These are phyloP conservation scores for Aspergillus ellipticus DNA, from an alignment of 495 filamentous ascomycete species.

Conservation along the genomic window DNA sequence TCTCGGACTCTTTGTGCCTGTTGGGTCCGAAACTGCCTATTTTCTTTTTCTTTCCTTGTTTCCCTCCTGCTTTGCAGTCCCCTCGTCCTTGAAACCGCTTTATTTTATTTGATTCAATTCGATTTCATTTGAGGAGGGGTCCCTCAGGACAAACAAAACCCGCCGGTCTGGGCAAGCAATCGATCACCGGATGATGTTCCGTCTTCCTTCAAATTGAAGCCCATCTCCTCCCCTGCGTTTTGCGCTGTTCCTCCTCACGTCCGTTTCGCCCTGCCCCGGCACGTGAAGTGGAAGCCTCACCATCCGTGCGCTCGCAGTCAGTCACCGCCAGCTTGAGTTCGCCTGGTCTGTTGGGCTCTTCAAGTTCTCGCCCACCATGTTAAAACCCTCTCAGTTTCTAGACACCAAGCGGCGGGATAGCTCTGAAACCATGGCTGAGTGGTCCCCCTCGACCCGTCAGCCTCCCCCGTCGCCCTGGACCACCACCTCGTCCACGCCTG, in stretches of 20 bases:
- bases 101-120: no score
- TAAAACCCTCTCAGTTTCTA: slow-evolving; percentile 27
- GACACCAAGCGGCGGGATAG: slow-evolving; percentile 27
- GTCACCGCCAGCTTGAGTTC: background rate
- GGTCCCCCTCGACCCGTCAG: slow-evolving; percentile 15
- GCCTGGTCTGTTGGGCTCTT: no score
- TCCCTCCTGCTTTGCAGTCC: background rate
- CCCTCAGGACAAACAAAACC: background rate
- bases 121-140: no score
- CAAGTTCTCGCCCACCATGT: slow-evolving; percentile 13
- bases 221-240: slow-evolving; percentile 9
- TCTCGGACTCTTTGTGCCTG: background rate
- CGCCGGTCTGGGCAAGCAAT: background rate
- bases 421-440: slow-evolving; percentile 23
- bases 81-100: background rate
- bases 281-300: slow-evolving; percentile 18
- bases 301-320: background rate
- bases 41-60: background rate
- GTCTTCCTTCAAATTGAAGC: slow-evolving; percentile 1
- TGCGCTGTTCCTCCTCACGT: slow-evolving; percentile 7
- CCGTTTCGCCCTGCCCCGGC: slow-evolving; percentile 1
- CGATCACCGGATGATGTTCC: slow-evolving; percentile 6
- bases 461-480: slow-evolving; percentile 30
- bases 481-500: slow-evolving; percentile 39
- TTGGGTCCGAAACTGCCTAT: background rate